Percentiles rank a stretch among this genome's conserved stretches.
Conservation (phyloP, 768 basidiomycete genomes). For the Agrocybe pediades region DNA sequence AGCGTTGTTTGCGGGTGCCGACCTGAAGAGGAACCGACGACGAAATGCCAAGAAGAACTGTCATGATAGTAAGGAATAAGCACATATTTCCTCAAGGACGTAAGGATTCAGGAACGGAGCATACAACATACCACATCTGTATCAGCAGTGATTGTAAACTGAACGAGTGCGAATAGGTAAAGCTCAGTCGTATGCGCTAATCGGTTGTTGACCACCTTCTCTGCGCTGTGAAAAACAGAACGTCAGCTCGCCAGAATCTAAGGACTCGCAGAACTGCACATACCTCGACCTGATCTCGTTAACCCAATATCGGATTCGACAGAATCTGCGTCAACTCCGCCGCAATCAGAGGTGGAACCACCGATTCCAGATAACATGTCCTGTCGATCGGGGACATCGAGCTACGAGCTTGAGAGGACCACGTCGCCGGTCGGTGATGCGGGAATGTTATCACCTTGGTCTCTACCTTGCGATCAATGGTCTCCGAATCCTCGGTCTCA, state of each 20-base stretch:
- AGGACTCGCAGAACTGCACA: conserved; percentile 16
- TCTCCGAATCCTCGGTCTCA: conserved; percentile 47
- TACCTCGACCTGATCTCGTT: conserved; percentile 80
- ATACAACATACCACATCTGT: conserved; percentile 69
- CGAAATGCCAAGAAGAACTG: conserved; percentile 84
- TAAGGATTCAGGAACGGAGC: not conserved
- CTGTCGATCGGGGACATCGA: conserved; percentile 37
- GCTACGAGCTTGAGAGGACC: conserved; percentile 31
- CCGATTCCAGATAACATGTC: too few relatives aligned
- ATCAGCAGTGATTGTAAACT: conserved; percentile 76
- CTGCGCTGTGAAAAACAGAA: conserved; percentile 49
- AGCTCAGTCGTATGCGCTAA: conserved; percentile 79
- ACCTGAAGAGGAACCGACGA: conserved; percentile 74
- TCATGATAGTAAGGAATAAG: not conserved
- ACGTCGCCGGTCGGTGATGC: conserved; percentile 39
- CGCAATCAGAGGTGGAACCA: conserved; percentile 71
- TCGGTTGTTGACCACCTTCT: conserved; percentile 80
- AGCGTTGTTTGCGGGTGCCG: conserved; percentile 36
- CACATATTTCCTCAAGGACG: not conserved
- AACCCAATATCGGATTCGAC: conserved; percentile 77
- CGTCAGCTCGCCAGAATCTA: not conserved
- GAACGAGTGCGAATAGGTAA: conserved; percentile 76
- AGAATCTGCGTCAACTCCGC: conserved; percentile 81
- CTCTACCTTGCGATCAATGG: conserved; percentile 52
- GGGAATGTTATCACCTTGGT: conserved; percentile 41